Conservation (phyloP, 345 rosid species). For the Trapa incisa region DNA sequence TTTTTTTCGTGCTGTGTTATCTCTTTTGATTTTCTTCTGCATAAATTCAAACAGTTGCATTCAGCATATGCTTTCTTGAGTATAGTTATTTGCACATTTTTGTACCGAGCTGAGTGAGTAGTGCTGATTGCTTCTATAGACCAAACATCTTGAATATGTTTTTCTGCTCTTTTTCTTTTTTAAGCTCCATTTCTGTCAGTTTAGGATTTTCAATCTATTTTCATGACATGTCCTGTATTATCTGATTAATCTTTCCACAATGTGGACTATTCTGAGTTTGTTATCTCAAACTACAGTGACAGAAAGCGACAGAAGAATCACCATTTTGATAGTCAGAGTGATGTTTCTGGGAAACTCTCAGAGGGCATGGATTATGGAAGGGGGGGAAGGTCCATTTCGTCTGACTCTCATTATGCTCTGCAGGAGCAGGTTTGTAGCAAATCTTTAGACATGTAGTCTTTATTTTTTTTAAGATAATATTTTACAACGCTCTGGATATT, state of each 20-base stretch:
- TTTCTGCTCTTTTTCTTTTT: background rate
- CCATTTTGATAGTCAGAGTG: constrained; percentile 41
- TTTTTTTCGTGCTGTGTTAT: no score
- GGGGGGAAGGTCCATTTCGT: constrained; percentile 20
- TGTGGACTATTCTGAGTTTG: background rate
- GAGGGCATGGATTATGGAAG: no score
- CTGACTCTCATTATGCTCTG: constrained; percentile 27
- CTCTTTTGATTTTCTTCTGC: no score
- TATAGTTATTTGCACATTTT: no score
- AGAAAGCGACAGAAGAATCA: constrained; percentile 42
- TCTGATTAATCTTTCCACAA: background rate
- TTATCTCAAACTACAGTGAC: constrained; percentile 25
- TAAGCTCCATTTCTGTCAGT: background rate
- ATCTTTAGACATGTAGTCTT: constrained; percentile 1
- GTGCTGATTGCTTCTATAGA: background rate
- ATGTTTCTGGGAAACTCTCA: constrained; percentile 20
- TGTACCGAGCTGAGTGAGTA: no score
- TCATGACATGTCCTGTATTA: background rate
- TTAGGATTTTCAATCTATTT: background rate
- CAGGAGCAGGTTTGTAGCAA: constrained; percentile 50
- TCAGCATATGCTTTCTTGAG: no score
- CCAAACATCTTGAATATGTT: background rate
- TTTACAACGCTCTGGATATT: background rate
- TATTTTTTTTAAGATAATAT: background rate
- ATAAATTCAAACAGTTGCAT: no score